Base-by-base conservation (phyloP, 2,329 filamentous ascomycete genomes). In the Phaeosphaeriaceae sp. region DNA sequence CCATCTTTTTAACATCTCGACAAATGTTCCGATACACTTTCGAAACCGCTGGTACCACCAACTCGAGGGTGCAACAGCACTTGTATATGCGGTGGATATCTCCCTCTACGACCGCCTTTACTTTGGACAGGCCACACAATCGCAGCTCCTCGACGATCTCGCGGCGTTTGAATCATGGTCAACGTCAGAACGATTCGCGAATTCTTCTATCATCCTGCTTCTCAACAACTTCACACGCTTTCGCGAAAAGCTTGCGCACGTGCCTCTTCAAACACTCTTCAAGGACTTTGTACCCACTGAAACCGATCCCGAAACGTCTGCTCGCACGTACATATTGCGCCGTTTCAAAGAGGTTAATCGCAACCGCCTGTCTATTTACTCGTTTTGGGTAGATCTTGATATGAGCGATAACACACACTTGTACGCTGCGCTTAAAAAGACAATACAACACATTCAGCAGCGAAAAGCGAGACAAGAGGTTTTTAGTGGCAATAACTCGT, bases 191-290 rank as follows among this genome's bases (percentile, higher is more conserved):
- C 66, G 63, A 11, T 71, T 71, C 42, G 43, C 60, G 0, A 46
- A 60, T 15, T 66, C 67, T 0, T 61, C 63, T 4, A 54, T 72
- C 37, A 67, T 72, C 21, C 58, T 72, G 3, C 54, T 72, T 1
- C 58, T 72, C 11, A 72, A 72, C 52, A 72, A 72, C 48, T 72
- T 71, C 42, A 60, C 64, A 1, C 67, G 68, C 21, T 71, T 71
- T 42, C 51, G 60, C 9, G 64, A 65, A 28, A 72, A 72, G 41
- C 58, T 71, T 16, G 53, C 52, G 4, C 58, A 70, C 28, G 61
- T 64, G 0, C 67, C 68, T 0, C 50, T 72, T 7, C 50, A 60
- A 5, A 62, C 60, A 1, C 59, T 70, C 15, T 72, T 72, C 41
- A 57, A 61, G 1, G 70, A 72, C 9, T 71, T 69, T 42, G 13